A percentile compares a stretch with the other conserved stretches of the same genome.
phyloP scores from a whole-genome alignment of 257 asterid species.

The Gentiana straminea region DNA sequence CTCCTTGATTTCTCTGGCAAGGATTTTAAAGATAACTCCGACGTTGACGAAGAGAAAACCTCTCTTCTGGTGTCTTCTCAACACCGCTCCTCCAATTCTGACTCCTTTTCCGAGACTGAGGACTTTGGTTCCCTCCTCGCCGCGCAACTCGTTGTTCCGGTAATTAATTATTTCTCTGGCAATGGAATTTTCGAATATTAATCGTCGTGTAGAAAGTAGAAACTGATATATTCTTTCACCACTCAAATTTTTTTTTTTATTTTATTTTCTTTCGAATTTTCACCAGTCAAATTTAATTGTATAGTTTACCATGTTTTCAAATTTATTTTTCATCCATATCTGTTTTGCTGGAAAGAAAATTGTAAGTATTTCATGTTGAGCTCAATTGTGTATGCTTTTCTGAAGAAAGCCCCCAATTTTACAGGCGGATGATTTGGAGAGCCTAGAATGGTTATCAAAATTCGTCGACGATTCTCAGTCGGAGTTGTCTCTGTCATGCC shows the following conservation, averaged over 20 bases:
- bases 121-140: constrained; percentile 51
- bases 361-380: not conserved
- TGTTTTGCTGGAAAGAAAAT: not conserved
- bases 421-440: constrained; percentile 30
- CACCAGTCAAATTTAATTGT: too few relatives aligned
- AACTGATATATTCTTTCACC: not conserved
- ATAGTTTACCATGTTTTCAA: not conserved
- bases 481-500: constrained; percentile 15
- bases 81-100: constrained; percentile 30
- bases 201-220: too few relatives aligned
- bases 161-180: constrained; percentile 12
- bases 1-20: constrained; percentile 83
- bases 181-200: not conserved
- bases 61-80: constrained; percentile 15
- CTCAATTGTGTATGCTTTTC: too few relatives aligned
- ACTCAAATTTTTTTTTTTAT: not conserved
- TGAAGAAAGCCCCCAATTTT: not conserved
- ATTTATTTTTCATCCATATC: not conserved
- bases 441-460: constrained; percentile 32
- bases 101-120: constrained; percentile 44
- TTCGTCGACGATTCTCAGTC: constrained; percentile 27
- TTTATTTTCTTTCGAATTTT: not conserved
- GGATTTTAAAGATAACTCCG: constrained; percentile 37
- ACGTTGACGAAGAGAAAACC: constrained; percentile 30
- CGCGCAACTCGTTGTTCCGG: constrained; percentile 72